phyloP scores from a whole-genome alignment of 768 basidiomycete species.

The Leccinum uliginosum region DNA sequence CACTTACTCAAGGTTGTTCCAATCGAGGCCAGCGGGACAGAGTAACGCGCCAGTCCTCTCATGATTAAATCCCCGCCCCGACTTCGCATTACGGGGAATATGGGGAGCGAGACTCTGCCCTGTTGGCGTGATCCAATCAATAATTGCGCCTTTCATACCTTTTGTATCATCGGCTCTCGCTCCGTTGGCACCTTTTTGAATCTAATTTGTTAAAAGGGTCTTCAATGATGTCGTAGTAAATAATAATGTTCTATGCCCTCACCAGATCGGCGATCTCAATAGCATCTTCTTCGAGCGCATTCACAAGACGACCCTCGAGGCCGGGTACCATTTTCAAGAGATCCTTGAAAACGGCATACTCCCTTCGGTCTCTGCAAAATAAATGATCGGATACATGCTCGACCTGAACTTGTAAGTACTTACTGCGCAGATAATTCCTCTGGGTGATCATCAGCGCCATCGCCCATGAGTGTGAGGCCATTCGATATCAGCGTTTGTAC shows the following conservation, averaged over 20 bases:
- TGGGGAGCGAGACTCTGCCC: background rate
- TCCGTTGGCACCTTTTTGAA: background rate
- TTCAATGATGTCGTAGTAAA: background rate
- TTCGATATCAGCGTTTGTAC: background rate
- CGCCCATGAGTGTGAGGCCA: background rate
- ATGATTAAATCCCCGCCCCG: background rate
- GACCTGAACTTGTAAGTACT: background rate
- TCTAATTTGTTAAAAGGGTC: background rate
- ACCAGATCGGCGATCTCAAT: background rate
- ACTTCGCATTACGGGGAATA: background rate
- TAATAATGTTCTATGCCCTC: background rate
- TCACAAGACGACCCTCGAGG: background rate
- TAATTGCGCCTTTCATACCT: background rate
- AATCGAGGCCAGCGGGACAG: background rate
- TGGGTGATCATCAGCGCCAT: background rate
- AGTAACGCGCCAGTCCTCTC: background rate
- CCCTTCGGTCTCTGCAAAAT: background rate
- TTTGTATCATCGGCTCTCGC: background rate
- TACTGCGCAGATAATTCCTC: background rate
- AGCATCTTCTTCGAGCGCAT: background rate
- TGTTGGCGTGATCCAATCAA: background rate
- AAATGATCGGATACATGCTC: no score
- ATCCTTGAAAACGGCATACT: background rate
- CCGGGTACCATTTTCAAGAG: background rate
- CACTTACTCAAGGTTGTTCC: background rate